A percentile compares a stretch with the other conserved stretches of the same genome.
Evolutionary conservation across 169 alveolate species (phyloP).

Genomic region (Plasmodium falciparum): DNA sequence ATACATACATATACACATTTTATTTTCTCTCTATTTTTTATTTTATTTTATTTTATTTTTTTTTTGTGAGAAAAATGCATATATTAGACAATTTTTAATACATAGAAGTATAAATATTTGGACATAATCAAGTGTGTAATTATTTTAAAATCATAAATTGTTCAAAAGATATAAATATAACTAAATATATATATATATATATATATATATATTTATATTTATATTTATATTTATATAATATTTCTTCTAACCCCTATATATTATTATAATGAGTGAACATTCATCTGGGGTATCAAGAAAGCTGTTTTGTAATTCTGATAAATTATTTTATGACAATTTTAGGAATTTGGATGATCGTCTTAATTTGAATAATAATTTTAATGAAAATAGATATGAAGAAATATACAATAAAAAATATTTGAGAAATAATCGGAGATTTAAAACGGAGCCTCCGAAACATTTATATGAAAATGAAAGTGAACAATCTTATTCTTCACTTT

Average conservation of each 20-base stretch:
- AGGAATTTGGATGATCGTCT: conserved; percentile 50
- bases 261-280: conserved; percentile 30
- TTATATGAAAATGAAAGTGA: conserved; percentile 7
- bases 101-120: too few species aligned
- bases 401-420: conserved; percentile 2
- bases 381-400: conserved; percentile 53
- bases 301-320: conserved; percentile 41
- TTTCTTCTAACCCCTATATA: not conserved
- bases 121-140: too few species aligned
- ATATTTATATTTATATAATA: not conserved
- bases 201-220: not conserved
- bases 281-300: conserved; percentile 26
- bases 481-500: conserved; percentile 15
- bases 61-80: too few species aligned
- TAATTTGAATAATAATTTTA: conserved; percentile 61
- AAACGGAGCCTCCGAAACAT: conserved; percentile 58
- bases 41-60: too few species aligned
- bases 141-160: not conserved
- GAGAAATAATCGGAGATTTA: conserved; percentile 55
- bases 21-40: too few species aligned
- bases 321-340: conserved; percentile 64
- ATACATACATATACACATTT: too few species aligned
- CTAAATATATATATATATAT: not conserved
- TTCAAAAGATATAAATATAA: too few species aligned
- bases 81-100: too few species aligned